Conservation (phyloP, 345 rosid species). For the Eucalyptus cloeziana region DNA sequence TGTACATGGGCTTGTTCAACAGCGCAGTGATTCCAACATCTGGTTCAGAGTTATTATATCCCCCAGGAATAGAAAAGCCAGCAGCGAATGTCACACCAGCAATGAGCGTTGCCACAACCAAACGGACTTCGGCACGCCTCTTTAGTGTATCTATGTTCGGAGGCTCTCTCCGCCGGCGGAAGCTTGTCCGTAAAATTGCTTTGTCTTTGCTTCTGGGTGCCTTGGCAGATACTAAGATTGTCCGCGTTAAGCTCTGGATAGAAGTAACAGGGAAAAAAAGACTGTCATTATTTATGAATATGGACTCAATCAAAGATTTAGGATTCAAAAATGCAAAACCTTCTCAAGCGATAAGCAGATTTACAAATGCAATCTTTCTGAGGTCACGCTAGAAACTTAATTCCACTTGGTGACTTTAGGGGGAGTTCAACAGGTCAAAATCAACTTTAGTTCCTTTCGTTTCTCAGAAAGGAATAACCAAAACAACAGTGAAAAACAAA, state of each 20-base stretch:
- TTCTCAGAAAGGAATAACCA: background rate
- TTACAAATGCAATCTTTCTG: no score
- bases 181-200: background rate
- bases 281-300: no score
- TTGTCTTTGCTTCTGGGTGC: background rate
- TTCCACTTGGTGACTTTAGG: no score
- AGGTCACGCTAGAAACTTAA: no score
- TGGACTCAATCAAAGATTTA: no score
- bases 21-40: background rate
- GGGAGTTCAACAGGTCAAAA: no score
- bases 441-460: no score
- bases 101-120: background rate
- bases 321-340: no score
- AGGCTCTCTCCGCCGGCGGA: background rate
- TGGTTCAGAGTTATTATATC: background rate
- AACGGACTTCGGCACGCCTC: background rate
- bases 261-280: background rate
- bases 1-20: background rate
- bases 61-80: background rate
- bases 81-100: background rate
- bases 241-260: background rate
- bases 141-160: background rate
- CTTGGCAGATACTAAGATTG: background rate
- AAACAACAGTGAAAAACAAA: no score
- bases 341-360: no score